Evolutionary conservation across 768 basidiomycete species (phyloP), one percentile per base, ranked within the genome.

Genomic region (Pisolithus marmoratus): DNA sequence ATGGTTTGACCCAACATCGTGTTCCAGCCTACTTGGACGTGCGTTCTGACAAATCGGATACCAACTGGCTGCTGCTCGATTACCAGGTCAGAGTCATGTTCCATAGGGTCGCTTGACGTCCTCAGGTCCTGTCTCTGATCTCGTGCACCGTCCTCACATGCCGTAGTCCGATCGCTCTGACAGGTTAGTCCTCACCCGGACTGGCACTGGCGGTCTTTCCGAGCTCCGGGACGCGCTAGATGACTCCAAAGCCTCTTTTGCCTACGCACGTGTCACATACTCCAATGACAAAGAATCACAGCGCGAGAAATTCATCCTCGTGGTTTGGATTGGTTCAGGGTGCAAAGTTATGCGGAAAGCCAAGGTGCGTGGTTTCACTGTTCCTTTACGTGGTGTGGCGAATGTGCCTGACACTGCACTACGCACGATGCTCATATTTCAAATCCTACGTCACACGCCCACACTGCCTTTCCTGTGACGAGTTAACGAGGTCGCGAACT

Each of bases 311-410:
- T 90, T 91, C 72, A 80, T 88, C 58, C 79, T 91, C 62, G 76
- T 91, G 66, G 77, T 82, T 42, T 91, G 89, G 89, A 92, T 91
- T 70, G 90, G 90, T 41, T 72, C 80, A 19, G 69, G 72, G 38
- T 89, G 90, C 71, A 93, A 91, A 72, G 79, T 94, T 56, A 92
- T 95, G 93, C 79, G 94, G 55, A 87, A 85, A 72, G 94, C 86
- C 40, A 94, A 92, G 83, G 89, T 90, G 52, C 58, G 78, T 69
- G 37, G 49, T 20, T 2, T 31, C 26, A 38, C 54, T 60, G 46
- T 29, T 45, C 38, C 47, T 57, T 57, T 57, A 61, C 59, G 60
- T 62, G 43, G 45, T 2, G 40, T 42, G 42, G 51, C 46, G 55
- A 54, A 34, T 59, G 59, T 46, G 51, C 49, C 57, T 56, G 50